These are phyloP conservation scores for Hyphopichia pseudoburtonii DNA, from an alignment of 1,139 yeast genomes.

Conservation along the genomic window DNA sequence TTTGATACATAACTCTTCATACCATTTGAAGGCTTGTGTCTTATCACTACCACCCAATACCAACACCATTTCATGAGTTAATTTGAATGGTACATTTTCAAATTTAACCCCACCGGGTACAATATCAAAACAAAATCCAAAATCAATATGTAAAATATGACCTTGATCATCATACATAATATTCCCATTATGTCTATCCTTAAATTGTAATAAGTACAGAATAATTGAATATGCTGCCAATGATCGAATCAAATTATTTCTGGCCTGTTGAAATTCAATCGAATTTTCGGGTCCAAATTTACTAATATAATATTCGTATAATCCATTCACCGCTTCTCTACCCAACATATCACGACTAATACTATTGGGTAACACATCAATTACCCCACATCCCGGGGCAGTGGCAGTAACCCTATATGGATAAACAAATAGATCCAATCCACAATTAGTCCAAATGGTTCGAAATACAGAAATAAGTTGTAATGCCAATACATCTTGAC, in stretches of 20 bases:
- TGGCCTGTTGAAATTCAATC: conserved; percentile 84
- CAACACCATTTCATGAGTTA: conserved; percentile 93
- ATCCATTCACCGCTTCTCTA: conserved; percentile 96
- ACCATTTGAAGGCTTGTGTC: conserved; percentile 91
- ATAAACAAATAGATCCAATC: conserved; percentile 85
- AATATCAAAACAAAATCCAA: conserved; percentile 97
- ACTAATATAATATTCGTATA: conserved; percentile 87
- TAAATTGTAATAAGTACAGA: conserved; percentile 87
- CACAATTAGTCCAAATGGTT: conserved; percentile 84
- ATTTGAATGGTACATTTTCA: conserved; percentile 95
- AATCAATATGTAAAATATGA: conserved; percentile 92
- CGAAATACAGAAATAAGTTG: conserved; percentile 91
- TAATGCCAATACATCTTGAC: conserved; percentile 94
- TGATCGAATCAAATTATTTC: conserved; percentile 90
- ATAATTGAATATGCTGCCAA: conserved; percentile 95
- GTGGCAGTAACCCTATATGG: conserved; percentile 98
- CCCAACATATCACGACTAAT: conserved; percentile 98
- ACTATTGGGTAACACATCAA: conserved; percentile 94
- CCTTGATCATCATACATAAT: conserved; percentile 98
- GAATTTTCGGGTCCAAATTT: conserved; percentile 94
- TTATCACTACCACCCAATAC: conserved; percentile 88
- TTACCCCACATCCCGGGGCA: conserved; percentile 98
- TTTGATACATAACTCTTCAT: conserved; percentile 91
- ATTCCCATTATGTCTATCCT: conserved; percentile 98
- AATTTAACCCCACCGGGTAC: conserved; percentile 99